Percentiles rank a stretch among this genome's conserved stretches.
phyloP scores from a whole-genome alignment of 176 grass and related monocot genomes.

The Panicum miliaceum region DNA sequence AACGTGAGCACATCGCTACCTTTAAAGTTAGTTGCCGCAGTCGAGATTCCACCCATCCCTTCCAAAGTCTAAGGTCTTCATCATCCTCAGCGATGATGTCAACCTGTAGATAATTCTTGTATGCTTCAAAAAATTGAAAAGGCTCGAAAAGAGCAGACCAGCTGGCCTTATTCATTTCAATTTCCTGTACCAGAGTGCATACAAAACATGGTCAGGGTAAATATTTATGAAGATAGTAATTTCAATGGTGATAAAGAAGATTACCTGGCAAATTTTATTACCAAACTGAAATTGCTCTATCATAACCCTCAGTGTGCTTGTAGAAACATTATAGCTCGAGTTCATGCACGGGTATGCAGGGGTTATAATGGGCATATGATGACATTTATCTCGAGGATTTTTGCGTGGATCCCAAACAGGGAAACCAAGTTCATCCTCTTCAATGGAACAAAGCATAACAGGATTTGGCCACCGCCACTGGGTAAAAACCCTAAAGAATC shows the following conservation, averaged over 20 bases:
- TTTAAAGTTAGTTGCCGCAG: conserved; percentile 92
- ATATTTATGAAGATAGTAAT: conserved; percentile 36
- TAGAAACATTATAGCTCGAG: conserved; percentile 96
- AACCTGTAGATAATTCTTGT: conserved; percentile 98
- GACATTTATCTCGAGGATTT: conserved; percentile 75
- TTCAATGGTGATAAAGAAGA: not conserved
- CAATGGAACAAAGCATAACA: conserved; percentile 89
- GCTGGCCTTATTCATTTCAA: conserved; percentile 83
- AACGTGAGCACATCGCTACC: conserved; percentile 44
- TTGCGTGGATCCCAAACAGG: conserved; percentile 96
- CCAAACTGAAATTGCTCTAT: conserved; percentile 85
- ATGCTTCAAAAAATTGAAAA: conserved; percentile 86
- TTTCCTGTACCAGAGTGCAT: conserved; percentile 62
- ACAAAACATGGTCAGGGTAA: conserved; percentile 30
- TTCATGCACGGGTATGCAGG: conserved; percentile 99
- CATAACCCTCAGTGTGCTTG: conserved; percentile 94
- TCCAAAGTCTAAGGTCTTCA: conserved; percentile 93
- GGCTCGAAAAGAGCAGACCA: conserved; percentile 85
- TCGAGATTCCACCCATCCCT: conserved; percentile 95
- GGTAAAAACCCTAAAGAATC: conserved; percentile 93
- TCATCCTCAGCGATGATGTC: conserved; percentile 80
- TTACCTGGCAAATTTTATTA: conserved; percentile 86
- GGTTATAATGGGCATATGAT: conserved; percentile 99
- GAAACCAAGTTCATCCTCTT: conserved; percentile 89
- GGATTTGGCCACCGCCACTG: conserved; percentile 96